Base-by-base conservation (phyloP, 805 yeast species). In the Wickerhamomyces chambardii region DNA sequence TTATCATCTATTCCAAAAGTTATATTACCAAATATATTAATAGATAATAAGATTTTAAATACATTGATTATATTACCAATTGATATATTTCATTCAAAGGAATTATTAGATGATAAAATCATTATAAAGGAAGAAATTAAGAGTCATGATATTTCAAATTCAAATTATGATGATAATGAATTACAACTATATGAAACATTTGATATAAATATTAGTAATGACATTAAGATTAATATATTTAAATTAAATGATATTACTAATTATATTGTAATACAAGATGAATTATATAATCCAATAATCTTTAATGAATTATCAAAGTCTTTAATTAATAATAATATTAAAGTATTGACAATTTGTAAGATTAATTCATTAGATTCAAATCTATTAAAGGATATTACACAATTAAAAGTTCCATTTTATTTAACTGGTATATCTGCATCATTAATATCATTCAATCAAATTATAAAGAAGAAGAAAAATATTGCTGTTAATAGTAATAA, bases 341-440 rank as follows among this genome's bases (percentile, higher is more conserved):
- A 7, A 56, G 64, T 48, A 6, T 15, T n/a, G 10, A 21, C 17
- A 11, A n/a, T n/a, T 34, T 35, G 31, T 36, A 38, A 28, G 32
- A 42, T 46, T 30, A 46, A 35, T 11, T n/a, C 31, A 28, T 43
- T 44, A 35, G 32, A 43, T 31, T 41, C 46, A n/a, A 9, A 14
- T 18, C 14, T 32, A n/a, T 15, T n/a, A 10, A 15, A 34, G 5
- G 27, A 24, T 24, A 8, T 50, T 24, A 38, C 48, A 1, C 24
- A 45, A 9, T 53, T 79, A 36, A 56, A 50, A 16, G 84, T 85
- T 2, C 86, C 85, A 0, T 80, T 73, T 50, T 70, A 70, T 35
- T 55, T 78, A 19, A 72, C 82, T 1, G 84, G 83, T 0, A 64
- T 73, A 17, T 45, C 68, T 8, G 84, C 75, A n/a, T 60, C 71